Percentiles rank a stretch among this genome's conserved stretches.
Evolutionary conservation across 306 rosid genomes (phyloP).

Genomic region (Glycine soja): DNA sequence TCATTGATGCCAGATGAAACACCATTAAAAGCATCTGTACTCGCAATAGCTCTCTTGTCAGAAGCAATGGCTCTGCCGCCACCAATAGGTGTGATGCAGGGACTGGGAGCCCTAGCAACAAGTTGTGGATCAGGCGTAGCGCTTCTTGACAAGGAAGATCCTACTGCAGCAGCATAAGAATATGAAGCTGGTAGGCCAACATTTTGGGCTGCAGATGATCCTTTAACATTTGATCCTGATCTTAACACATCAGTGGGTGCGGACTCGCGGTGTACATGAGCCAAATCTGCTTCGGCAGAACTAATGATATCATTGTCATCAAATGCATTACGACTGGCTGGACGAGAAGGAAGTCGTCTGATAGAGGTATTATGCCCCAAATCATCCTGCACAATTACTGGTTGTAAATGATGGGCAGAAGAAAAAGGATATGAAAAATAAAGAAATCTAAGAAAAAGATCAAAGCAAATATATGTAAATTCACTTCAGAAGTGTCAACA

Average conservation of each 20-base stretch:
- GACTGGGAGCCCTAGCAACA: constrained; percentile 92
- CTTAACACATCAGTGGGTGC: constrained; percentile 55
- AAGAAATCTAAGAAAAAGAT: neutral
- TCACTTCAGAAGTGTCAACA: neutral
- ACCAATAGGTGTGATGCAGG: constrained; percentile 89
- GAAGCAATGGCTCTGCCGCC: constrained; percentile 72
- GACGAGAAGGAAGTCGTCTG: constrained; percentile 79
- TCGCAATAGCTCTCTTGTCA: constrained; percentile 68
- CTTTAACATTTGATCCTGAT: constrained; percentile 71
- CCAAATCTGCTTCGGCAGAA: constrained; percentile 70
- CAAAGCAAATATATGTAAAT: neutral
- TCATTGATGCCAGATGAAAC: constrained; percentile 70
- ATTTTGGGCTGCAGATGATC: constrained; percentile 71
- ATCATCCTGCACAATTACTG: constrained; percentile 75
- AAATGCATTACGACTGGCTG: constrained; percentile 87
- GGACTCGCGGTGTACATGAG: constrained; percentile 60
- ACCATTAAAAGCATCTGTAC: constrained; percentile 71
- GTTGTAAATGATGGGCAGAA: constrained; percentile 20
- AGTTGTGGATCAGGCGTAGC: constrained; percentile 91
- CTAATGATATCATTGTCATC: constrained; percentile 64
- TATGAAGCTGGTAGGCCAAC: constrained; percentile 69
- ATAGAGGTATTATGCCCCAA: constrained; percentile 67
- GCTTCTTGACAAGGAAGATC: constrained; percentile 87
- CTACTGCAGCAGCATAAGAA: constrained; percentile 87
- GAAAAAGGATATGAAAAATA: neutral